Percentiles rank a stretch among this genome's conserved stretches.
phyloP scores from a whole-genome alignment of 2,329 filamentous ascomycete species.

The Dendryphion nanum region DNA sequence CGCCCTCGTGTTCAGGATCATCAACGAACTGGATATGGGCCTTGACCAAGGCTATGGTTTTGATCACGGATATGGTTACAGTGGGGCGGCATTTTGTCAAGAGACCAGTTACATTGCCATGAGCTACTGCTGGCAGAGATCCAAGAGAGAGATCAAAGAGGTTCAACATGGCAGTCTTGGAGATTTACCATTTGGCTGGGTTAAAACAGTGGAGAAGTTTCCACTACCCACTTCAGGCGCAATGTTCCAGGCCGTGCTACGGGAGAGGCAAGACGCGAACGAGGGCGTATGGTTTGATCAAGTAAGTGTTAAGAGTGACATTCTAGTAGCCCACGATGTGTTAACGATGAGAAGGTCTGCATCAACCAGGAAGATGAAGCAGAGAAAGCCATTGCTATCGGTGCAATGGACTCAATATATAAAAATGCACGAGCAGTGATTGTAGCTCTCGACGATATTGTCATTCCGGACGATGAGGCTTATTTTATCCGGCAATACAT shows the following conservation, averaged over 20 bases:
- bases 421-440: slow-evolving; percentile 41
- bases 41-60: slow-evolving; percentile 22
- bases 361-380: slow-evolving; percentile 42
- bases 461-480: slow-evolving; percentile 33
- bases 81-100: no score
- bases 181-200: slow-evolving; percentile 36
- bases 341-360: slow-evolving; percentile 27
- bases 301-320: slow-evolving; percentile 2
- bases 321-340: background rate
- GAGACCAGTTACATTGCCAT: slow-evolving; percentile 43
- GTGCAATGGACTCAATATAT: slow-evolving; percentile 45
- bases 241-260: slow-evolving; percentile 43
- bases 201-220: slow-evolving; percentile 33
- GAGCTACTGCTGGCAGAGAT: slow-evolving; percentile 43
- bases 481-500: slow-evolving; percentile 39
- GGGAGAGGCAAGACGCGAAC: slow-evolving; percentile 30
- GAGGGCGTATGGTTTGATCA: slow-evolving; percentile 49
- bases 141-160: slow-evolving; percentile 23
- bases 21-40: slow-evolving; percentile 32
- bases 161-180: slow-evolving; percentile 16
- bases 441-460: slow-evolving; percentile 44
- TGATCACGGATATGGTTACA: background rate
- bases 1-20: slow-evolving; percentile 39
- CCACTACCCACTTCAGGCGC: slow-evolving; percentile 39
- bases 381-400: slow-evolving; percentile 41